Conservation (phyloP, 352 stramenopile species). For the Phytophthora capsici region DNA sequence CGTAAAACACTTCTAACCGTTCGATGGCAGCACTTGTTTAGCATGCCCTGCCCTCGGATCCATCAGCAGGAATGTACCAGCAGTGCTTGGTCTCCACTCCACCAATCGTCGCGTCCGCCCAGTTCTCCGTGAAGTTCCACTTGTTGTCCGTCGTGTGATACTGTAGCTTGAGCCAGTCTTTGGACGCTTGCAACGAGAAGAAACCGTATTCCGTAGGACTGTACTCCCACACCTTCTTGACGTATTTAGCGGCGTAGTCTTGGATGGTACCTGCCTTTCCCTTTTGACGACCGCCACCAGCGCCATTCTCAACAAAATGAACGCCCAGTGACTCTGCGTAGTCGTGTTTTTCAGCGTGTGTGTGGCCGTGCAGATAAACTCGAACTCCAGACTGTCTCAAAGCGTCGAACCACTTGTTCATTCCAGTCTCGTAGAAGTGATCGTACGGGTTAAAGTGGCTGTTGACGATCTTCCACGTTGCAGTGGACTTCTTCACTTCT, state of each 20-base stretch:
- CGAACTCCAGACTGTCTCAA: slow-evolving; percentile 37
- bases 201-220: slow-evolving; percentile 14
- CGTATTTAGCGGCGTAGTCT: slow-evolving; percentile 39
- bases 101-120: not conserved
- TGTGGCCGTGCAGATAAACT: slow-evolving; percentile 39
- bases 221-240: slow-evolving; percentile 56
- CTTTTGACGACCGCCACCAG: slow-evolving; percentile 61
- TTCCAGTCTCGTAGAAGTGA: slow-evolving; percentile 16
- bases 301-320: slow-evolving; percentile 70
- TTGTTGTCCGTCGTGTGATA: slow-evolving; percentile 3
- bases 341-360: slow-evolving; percentile 53
- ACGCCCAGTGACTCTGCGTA: slow-evolving; percentile 41
- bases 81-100: slow-evolving; percentile 1
- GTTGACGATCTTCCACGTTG: slow-evolving; percentile 28
- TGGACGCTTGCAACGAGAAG: slow-evolving; percentile 49
- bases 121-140: not conserved
- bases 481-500: slow-evolving; percentile 15
- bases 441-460: slow-evolving; percentile 19
- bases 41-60: not conserved
- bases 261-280: slow-evolving; percentile 56
- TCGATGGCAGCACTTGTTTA: not conserved
- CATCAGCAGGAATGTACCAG: slow-evolving; percentile 10
- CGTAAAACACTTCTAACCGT: no score
- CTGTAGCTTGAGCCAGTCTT: slow-evolving; percentile 55
- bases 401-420: slow-evolving; percentile 9